Conservation (phyloP, 2,329 filamentous ascomycete species). For the Paecilomyces dactylethromorphus region DNA sequence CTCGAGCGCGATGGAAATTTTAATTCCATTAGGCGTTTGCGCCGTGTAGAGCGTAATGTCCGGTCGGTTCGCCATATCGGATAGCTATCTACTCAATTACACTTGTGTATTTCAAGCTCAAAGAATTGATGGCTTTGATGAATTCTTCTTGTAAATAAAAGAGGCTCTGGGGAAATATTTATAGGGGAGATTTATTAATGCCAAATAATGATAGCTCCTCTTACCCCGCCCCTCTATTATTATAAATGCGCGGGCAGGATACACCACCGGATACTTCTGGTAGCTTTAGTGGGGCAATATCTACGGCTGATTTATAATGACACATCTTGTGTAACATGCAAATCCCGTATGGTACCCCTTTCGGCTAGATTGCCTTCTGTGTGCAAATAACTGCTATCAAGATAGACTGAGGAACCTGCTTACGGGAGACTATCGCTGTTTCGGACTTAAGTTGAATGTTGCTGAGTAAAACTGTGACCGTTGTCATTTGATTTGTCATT, state of each 20-base stretch:
- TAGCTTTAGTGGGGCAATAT: not conserved
- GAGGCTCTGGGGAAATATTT: not conserved
- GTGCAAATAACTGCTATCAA: too few species aligned
- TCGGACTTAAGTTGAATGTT: too few species aligned
- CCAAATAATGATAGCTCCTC: not conserved
- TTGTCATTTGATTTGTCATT: too few species aligned
- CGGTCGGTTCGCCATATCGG: slow-evolving; percentile 25
- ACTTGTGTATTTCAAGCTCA: not conserved
- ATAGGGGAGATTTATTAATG: not conserved
- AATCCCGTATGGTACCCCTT: not conserved
- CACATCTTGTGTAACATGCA: not conserved
- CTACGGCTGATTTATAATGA: not conserved
- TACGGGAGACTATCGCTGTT: too few species aligned
- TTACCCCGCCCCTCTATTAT: not conserved
- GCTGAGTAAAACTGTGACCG: too few species aligned
- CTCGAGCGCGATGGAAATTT: slow-evolving; percentile 78
- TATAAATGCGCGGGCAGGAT: not conserved
- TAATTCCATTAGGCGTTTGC: slow-evolving; percentile 84
- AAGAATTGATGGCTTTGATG: not conserved
- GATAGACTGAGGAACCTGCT: not conserved
- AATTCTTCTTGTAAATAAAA: not conserved
- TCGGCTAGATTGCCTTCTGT: too few species aligned
- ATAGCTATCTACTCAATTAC: not conserved
- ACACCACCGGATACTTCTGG: not conserved
- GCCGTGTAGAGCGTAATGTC: slow-evolving; percentile 77